These are phyloP conservation scores for Oldenlandia corymbosa DNA, from an alignment of 257 asterid species.

Conservation along the genomic window DNA sequence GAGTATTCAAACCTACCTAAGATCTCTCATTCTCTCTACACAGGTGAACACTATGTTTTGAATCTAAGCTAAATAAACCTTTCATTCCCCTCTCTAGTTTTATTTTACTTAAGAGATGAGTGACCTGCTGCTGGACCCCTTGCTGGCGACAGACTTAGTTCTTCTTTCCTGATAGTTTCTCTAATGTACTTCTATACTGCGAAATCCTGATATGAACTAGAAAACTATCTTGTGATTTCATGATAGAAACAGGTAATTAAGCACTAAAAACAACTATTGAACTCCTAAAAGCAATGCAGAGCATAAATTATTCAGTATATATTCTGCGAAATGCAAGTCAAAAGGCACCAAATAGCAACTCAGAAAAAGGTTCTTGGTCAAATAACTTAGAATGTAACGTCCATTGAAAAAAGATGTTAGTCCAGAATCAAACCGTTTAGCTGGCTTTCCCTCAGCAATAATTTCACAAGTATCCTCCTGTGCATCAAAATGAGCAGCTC, in stretches of 20 bases:
- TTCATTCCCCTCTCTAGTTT: background rate
- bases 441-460: conserved; percentile 29
- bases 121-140: too few species aligned
- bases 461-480: conserved; percentile 29
- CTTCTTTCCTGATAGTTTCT: too few species aligned
- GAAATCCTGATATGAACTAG: too few species aligned
- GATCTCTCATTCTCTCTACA: background rate
- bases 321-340: background rate
- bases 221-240: too few species aligned
- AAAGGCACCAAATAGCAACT: conserved; percentile 2
- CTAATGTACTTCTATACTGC: too few species aligned
- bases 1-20: background rate
- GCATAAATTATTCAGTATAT: background rate
- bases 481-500: conserved; percentile 29
- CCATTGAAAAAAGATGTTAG: conserved; percentile 7
- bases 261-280: background rate
- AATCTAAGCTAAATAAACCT: background rate
- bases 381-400: conserved; percentile 13
- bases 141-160: too few species aligned
- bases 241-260: conserved; percentile 2
- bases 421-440: conserved; percentile 49
- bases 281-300: background rate
- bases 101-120: background rate
- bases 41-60: background rate
- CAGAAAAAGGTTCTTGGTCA: background rate